Percentiles rank a stretch among this genome's conserved stretches.
Conservation (phyloP, 495 filamentous ascomycete genomes). For the Aspergillus asperescens region DNA sequence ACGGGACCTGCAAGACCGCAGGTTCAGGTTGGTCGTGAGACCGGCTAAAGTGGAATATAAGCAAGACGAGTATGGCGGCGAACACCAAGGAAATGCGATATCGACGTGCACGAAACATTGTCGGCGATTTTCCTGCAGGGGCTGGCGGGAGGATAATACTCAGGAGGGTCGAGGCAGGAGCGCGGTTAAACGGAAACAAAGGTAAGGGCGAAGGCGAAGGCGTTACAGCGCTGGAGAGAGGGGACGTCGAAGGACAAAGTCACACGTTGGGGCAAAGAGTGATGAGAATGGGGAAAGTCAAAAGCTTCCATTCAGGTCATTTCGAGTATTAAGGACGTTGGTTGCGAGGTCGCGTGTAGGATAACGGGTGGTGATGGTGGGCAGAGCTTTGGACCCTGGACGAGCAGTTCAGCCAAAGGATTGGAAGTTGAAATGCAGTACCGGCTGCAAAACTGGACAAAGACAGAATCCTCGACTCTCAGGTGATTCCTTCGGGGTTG, state of each 20-base stretch:
- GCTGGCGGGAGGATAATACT: not conserved
- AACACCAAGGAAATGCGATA: constrained; percentile 71
- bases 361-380: not conserved
- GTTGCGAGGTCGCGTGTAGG: constrained; percentile 3
- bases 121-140: not conserved
- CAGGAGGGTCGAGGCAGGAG: not conserved
- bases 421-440: not conserved
- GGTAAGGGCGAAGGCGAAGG: not conserved
- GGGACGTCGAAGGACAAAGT: not conserved
- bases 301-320: not conserved
- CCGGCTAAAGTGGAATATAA: constrained; percentile 58
- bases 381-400: not conserved
- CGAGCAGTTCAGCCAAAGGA: not conserved
- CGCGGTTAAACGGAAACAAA: not conserved
- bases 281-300: not conserved
- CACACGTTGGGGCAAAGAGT: not conserved
- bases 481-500: not conserved
- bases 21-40: constrained; percentile 34
- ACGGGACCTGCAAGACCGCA: constrained; percentile 8
- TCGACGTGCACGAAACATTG: constrained; percentile 71
- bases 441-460: not conserved
- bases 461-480: not conserved
- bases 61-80: constrained; percentile 57
- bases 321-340: not conserved
- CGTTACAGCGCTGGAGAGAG: not conserved